A percentile compares a stretch with the other conserved stretches of the same genome.
Evolutionary conservation across 192 early-diverging fungal genomes (phyloP).

Genomic region (Backusella morwellensis): DNA sequence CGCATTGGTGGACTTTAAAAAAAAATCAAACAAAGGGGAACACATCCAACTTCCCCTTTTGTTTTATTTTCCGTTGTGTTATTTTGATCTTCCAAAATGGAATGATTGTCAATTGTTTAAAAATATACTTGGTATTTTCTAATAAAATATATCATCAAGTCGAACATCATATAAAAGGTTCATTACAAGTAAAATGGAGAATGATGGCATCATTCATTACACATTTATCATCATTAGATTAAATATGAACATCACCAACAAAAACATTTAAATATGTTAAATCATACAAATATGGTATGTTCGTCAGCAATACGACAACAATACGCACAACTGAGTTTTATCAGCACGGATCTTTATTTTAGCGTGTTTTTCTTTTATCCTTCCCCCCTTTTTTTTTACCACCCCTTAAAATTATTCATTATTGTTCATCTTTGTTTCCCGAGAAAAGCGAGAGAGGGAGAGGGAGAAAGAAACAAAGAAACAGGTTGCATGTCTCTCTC

Average conservation of each 20-base stretch:
- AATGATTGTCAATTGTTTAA: not conserved
- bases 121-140: not conserved
- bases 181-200: not conserved
- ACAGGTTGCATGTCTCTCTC: too few species aligned
- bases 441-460: too few species aligned
- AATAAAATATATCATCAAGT: not conserved
- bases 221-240: not conserved
- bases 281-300: not conserved
- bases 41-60: not conserved
- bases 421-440: not conserved
- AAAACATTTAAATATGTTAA: not conserved
- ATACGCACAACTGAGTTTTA: not conserved
- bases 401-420: not conserved
- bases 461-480: too few species aligned
- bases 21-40: not conserved
- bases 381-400: too few species aligned
- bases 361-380: not conserved
- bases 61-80: too few species aligned
- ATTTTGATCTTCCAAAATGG: not conserved
- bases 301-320: slow-evolving; percentile 1
- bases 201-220: not conserved
- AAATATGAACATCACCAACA: too few species aligned
- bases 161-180: not conserved
- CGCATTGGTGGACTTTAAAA: not conserved
- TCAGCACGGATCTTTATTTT: not conserved